A percentile compares a stretch with the other conserved stretches of the same genome.
phyloP scores from a whole-genome alignment of 225 moss, liverwort and hornwort genomes.

The Sphagnum contortum region DNA sequence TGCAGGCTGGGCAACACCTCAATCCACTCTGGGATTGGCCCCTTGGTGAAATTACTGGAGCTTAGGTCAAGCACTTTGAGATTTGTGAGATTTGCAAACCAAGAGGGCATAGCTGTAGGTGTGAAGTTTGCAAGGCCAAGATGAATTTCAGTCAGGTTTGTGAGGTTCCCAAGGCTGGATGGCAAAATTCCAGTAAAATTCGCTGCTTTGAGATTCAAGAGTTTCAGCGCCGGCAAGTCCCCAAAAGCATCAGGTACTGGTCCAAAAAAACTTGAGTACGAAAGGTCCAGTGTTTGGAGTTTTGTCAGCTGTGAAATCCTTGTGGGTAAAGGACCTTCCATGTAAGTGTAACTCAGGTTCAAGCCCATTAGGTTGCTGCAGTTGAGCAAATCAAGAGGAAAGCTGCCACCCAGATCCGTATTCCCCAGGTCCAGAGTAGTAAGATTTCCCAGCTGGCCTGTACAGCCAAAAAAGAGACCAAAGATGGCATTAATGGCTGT shows the following conservation, averaged over 20 bases:
- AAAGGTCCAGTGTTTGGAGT: slow-evolving; percentile 12
- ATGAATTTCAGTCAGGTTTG: slow-evolving; percentile 34
- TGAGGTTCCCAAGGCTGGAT: slow-evolving; percentile 15
- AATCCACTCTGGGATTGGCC: slow-evolving; percentile 4
- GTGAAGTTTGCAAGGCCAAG: slow-evolving; percentile 37
- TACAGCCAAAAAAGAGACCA: background rate
- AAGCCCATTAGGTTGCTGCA: slow-evolving; percentile 15
- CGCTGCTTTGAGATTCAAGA: slow-evolving; percentile 2
- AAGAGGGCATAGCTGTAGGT: slow-evolving; percentile 28
- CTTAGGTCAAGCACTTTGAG: slow-evolving; percentile 3
- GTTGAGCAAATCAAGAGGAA: slow-evolving; percentile 16
- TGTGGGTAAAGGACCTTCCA: slow-evolving; percentile 12
- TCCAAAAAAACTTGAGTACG: slow-evolving; percentile 10
- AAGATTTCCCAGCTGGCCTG: slow-evolving; percentile 13
- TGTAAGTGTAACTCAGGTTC: slow-evolving; percentile 10
- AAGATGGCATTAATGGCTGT: too few relatives aligned
- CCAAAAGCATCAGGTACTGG: slow-evolving; percentile 11
- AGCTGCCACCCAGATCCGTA: slow-evolving; percentile 4
- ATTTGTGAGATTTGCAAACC: slow-evolving; percentile 43
- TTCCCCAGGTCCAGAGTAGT: slow-evolving; percentile 6
- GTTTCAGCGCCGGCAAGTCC: slow-evolving; percentile 4
- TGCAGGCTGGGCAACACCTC: slow-evolving; percentile 6
- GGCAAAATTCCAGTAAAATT: slow-evolving; percentile 12
- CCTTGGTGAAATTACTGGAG: background rate
- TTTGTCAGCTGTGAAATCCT: slow-evolving; percentile 5